Conservation (phyloP, 495 filamentous ascomycete species). For the Penicillium bialowiezense region DNA sequence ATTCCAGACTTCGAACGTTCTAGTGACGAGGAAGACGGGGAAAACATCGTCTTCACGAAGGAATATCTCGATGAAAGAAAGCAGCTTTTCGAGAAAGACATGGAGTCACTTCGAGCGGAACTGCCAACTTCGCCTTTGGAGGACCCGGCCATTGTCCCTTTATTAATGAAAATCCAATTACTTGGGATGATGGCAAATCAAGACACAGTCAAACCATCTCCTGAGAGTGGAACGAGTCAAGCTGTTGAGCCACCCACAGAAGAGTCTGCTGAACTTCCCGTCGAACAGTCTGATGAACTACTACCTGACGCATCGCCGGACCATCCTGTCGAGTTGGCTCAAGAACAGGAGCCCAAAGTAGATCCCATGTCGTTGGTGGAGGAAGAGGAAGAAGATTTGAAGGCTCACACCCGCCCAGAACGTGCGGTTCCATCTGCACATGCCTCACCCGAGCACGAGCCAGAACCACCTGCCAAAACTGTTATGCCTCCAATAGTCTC, state of each 20-base stretch:
- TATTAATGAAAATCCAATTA: constrained; percentile 45
- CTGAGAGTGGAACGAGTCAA: not conserved
- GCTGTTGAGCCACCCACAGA: not conserved
- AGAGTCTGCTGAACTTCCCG: not conserved
- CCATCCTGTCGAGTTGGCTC: too few relatives aligned
- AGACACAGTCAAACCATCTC: not conserved
- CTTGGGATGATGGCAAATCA: constrained; percentile 40
- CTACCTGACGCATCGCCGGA: too few relatives aligned
- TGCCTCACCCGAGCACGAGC: not conserved
- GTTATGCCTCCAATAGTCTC: constrained; percentile 7
- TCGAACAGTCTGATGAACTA: not conserved
- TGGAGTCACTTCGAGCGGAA: constrained; percentile 42
- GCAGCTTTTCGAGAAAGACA: constrained; percentile 45
- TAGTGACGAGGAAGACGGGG: constrained; percentile 47
- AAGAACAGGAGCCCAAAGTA: not conserved
- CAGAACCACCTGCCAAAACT: constrained; percentile 11
- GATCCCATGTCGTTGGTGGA: constrained; percentile 13
- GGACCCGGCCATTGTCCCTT: constrained; percentile 42
- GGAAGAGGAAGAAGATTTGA: constrained; percentile 9
- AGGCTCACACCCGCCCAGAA: constrained; percentile 1
- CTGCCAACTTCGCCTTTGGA: constrained; percentile 43
- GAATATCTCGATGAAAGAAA: constrained; percentile 51
- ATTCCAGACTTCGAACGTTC: constrained; percentile 35
- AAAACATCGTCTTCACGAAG: constrained; percentile 45
- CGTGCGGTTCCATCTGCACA: constrained; percentile 15